Evolutionary conservation across 2,329 filamentous ascomycete species (phyloP).

Genomic region (Lasiodiplodia citricola): DNA sequence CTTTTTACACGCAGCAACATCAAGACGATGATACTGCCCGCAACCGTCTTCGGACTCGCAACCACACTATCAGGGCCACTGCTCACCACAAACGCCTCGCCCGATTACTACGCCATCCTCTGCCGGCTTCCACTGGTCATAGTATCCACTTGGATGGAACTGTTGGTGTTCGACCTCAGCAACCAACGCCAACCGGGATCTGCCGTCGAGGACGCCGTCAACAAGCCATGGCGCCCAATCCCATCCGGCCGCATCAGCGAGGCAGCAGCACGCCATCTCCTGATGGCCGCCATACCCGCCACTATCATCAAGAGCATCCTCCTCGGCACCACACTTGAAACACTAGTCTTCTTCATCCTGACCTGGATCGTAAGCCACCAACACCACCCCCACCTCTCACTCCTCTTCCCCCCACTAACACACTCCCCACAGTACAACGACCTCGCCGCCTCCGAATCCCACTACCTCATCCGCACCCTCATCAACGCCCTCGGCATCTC

Average conservation of each 20-base stretch:
- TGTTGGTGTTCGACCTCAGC: conserved; percentile 46
- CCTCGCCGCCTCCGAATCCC: conserved; percentile 38
- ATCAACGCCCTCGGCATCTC: conserved; percentile 34
- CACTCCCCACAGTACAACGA: conserved; percentile 48
- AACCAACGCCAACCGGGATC: conserved; percentile 46
- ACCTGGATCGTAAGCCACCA: conserved; percentile 37
- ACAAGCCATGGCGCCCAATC: conserved; percentile 48
- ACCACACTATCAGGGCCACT: not conserved
- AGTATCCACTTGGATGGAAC: conserved; percentile 45
- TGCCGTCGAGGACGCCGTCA: conserved; percentile 46
- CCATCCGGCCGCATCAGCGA: conserved; percentile 35
- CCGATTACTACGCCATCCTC: conserved; percentile 17
- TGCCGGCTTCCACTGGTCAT: conserved; percentile 22
- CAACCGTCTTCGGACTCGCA: conserved; percentile 7
- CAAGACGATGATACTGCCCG: conserved; percentile 29
- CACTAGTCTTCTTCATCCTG: conserved; percentile 39
- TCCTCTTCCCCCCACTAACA: not conserved
- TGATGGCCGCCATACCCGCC: conserved; percentile 28
- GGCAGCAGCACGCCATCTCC: conserved; percentile 30
- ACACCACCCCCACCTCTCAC: no score
- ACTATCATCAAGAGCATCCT: conserved; percentile 30
- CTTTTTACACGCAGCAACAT: conserved; percentile 31
- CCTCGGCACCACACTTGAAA: conserved; percentile 36
- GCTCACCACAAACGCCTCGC: conserved; percentile 6
- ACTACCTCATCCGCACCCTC: conserved; percentile 44